These are phyloP conservation scores for Crithidia acanthocephali DNA, from an alignment of 208 protist species.

Conservation along the genomic window DNA sequence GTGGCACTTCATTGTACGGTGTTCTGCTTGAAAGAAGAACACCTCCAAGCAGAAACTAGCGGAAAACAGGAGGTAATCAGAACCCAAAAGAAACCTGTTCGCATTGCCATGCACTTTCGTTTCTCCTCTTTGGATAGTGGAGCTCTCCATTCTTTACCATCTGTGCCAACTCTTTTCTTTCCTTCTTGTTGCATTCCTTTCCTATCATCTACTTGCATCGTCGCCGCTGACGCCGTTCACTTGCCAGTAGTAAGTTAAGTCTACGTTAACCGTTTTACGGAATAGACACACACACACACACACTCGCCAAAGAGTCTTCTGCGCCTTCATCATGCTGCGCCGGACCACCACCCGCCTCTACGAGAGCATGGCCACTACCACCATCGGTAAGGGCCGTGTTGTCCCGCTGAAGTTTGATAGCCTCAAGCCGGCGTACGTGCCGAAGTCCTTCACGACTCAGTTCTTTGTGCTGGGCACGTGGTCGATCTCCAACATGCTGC, in stretches of 20 bases:
- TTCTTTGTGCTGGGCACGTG: slow-evolving; percentile 82
- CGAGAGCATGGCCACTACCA: slow-evolving; percentile 50
- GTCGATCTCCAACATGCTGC: slow-evolving; percentile 80
- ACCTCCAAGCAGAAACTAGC: no score
- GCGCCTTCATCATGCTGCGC: slow-evolving; percentile 58
- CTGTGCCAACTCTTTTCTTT: no score
- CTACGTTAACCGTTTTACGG: slow-evolving; percentile 1
- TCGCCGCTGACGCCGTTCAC: no score
- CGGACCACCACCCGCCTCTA: slow-evolving; percentile 58
- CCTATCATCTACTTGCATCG: no score
- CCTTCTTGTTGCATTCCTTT: no score
- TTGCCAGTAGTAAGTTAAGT: background rate
- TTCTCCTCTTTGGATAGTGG: no score
- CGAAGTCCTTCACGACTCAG: slow-evolving; percentile 80
- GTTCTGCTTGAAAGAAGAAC: no score
- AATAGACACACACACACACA: background rate
- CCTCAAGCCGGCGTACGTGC: slow-evolving; percentile 80
- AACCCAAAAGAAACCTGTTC: no score
- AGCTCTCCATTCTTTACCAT: no score
- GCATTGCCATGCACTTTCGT: no score
- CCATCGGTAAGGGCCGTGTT: slow-evolving; percentile 82
- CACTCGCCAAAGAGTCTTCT: slow-evolving; percentile 2
- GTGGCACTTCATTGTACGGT: no score
- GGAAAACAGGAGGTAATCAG: no score
- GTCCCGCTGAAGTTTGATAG: slow-evolving; percentile 84